Evolutionary conservation across 768 basidiomycete species (phyloP), one percentile per base, ranked within the genome.

Genomic region (Flagelloscypha sp.): DNA sequence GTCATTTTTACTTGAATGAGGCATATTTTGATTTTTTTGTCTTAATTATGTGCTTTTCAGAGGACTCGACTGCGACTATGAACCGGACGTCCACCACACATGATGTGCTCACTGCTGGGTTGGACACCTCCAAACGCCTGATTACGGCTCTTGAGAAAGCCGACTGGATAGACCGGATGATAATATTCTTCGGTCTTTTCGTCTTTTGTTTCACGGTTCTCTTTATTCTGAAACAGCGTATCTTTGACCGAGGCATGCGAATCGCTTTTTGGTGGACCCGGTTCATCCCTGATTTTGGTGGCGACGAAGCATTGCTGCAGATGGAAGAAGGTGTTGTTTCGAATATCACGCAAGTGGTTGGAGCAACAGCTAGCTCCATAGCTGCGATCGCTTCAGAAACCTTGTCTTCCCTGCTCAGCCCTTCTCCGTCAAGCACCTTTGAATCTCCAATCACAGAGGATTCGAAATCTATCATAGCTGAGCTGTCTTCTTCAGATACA

Each of bases 191-290:
- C 2, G 86, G 76, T 0, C 75, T 98, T 23, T 53, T 66, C 8
- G 86, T 97, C 56, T 99, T 99, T 63, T 42, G 79, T 40, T 72
- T 92, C 12, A 81, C 86, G 20, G 78, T 90, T 6, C 68, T 82
- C 17, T 93, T 86, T 48, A 83, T 99, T 45, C 49, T 98, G 48
- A 89, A 95, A 58, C 79, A 92, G 38, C 73, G 95, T 11, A 61
- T 97, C 30, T 45, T 97, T 23, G 87, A 94, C 53, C 74, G 78
- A 23, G 76, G 84, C 3, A 42, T 94, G 17, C 67, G 80, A 15
- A 66, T 93, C 3, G 84, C 84, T 0, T 79, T 90, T 34, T 93
- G 84, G 82, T 94, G 90, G 87, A 84, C 82, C 27, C 66, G 74
- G 24, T 84, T 84, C 36, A 37, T 87, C 0, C 85, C 85, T 17